These are phyloP conservation scores for Erythrobasidium yunnanense DNA, from an alignment of 768 basidiomycete species.

Conservation along the genomic window DNA sequence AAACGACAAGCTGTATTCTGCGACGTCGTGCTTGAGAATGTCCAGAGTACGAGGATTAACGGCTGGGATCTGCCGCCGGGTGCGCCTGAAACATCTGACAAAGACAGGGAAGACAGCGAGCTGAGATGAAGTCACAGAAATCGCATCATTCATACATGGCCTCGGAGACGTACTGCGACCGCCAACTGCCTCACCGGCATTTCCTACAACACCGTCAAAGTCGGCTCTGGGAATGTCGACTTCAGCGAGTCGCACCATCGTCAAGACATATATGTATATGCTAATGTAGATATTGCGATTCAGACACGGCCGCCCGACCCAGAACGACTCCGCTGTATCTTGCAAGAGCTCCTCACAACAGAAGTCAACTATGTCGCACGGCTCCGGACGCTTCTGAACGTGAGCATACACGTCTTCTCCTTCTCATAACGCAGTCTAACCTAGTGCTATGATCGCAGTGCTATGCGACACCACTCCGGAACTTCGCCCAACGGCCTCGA, in stretches of 20 bases:
- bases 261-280: too few species aligned
- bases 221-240: constrained; percentile 12
- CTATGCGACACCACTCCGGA: constrained; percentile 82
- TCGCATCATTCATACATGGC: constrained; percentile 2
- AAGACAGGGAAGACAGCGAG: not conserved
- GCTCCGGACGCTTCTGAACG: constrained; percentile 64
- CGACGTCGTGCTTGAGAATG: constrained; percentile 20
- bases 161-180: not conserved
- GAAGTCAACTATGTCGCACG: constrained; percentile 80
- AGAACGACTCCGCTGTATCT: constrained; percentile 31
- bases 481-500: constrained; percentile 69
- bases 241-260: not conserved
- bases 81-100: not conserved
- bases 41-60: not conserved
- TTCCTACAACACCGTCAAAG: constrained; percentile 17
- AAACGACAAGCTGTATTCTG: constrained; percentile 17
- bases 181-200: constrained; percentile 24
- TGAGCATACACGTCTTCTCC: constrained; percentile 28
- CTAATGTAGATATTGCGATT: too few species aligned
- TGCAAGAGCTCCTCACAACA: constrained; percentile 77
- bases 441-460: constrained; percentile 44
- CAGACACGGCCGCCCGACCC: constrained; percentile 16
- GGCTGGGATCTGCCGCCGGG: constrained; percentile 23
- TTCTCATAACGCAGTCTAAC: not conserved
- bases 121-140: constrained; percentile 1